Evolutionary conservation across 176 grass and related monocot species (phyloP).

Genomic region (Hordeum marinum): DNA sequence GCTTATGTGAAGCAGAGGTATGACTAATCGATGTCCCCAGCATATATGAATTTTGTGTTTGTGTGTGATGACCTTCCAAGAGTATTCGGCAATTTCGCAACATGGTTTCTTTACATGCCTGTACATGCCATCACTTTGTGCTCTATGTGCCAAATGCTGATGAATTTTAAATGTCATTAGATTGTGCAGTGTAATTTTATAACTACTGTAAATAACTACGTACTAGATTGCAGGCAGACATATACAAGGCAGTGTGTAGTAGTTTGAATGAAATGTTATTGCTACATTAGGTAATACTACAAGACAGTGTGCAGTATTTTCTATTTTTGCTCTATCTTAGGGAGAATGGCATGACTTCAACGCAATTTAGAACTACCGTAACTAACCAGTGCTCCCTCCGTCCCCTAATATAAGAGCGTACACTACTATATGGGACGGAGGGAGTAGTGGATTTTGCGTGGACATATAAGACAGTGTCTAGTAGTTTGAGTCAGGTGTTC

Average conservation of each 20-base stretch:
- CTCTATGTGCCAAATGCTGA: background rate
- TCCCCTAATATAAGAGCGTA: no score
- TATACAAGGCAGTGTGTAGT: background rate
- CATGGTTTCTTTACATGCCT: background rate
- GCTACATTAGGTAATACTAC: background rate
- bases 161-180: background rate
- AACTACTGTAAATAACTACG: background rate
- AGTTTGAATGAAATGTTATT: background rate
- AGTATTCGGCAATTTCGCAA: background rate
- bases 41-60: background rate
- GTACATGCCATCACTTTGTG: background rate
- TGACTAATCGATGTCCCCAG: background rate
- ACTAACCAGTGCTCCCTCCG: background rate
- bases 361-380: background rate
- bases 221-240: background rate
- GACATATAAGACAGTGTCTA: background rate
- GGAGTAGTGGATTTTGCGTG: background rate
- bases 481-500: background rate
- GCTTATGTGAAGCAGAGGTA: constrained; percentile 96
- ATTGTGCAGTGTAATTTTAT: constrained; percentile 3
- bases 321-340: no score
- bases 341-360: background rate
- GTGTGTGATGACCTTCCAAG: background rate
- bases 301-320: no score
- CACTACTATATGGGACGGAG: no score